Conservation (phyloP, 495 filamentous ascomycete species). For the Penicillium cinerascens region DNA sequence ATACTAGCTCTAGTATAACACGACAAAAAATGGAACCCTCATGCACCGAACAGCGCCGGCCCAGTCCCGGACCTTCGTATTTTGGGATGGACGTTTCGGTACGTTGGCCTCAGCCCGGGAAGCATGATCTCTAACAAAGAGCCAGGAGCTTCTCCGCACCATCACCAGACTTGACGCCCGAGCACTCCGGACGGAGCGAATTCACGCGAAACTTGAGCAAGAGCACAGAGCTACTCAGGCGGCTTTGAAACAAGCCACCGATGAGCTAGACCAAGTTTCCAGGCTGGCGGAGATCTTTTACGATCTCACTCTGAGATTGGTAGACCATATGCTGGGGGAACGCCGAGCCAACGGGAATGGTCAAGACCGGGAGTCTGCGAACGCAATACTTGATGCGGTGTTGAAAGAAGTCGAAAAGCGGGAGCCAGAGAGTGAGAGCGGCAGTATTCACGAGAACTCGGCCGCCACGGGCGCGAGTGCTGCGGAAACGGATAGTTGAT, state of each 20-base stretch:
- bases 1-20: too few relatives aligned
- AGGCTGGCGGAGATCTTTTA: slow-evolving; percentile 2
- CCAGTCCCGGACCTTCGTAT: not conserved
- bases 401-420: not conserved
- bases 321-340: not conserved
- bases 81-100: not conserved
- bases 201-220: not conserved
- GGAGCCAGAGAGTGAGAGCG: not conserved
- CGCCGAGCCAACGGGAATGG: not conserved
- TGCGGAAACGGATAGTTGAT: not conserved
- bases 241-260: not conserved
- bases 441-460: not conserved
- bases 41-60: too few relatives aligned
- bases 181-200: not conserved
- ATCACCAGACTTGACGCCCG: not conserved
- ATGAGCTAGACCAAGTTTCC: not conserved
- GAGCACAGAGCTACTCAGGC: not conserved
- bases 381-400: not conserved
- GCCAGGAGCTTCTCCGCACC: not conserved
- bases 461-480: not conserved
- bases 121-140: not conserved
- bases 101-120: not conserved
- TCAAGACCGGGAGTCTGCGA: not conserved
- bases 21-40: too few relatives aligned
- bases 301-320: not conserved